Evolutionary conservation across 2,329 filamentous ascomycete genomes (phyloP).

Genomic region (Pleomassaria siparia): DNA sequence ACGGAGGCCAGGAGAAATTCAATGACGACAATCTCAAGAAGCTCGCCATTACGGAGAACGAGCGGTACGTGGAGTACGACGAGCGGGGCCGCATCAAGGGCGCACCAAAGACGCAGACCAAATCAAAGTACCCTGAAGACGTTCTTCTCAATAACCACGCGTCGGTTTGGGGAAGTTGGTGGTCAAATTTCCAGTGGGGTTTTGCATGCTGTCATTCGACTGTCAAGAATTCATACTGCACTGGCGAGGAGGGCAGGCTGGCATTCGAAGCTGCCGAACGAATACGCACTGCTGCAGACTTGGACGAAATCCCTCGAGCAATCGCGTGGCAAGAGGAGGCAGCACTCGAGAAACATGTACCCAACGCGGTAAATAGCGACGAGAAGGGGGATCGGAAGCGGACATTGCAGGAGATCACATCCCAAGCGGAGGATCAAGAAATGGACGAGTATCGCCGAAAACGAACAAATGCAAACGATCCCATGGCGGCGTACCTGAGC

Average conservation of each 20-base stretch:
- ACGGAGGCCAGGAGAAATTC: conserved; percentile 69
- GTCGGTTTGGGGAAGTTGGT: conserved; percentile 96
- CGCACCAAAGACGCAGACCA: conserved; percentile 71
- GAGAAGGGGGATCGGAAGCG: conserved; percentile 65
- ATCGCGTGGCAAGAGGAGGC: conserved; percentile 49
- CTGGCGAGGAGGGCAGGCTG: conserved; percentile 80
- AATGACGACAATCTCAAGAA: conserved; percentile 64
- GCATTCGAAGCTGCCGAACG: conserved; percentile 78
- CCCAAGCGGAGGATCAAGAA: conserved; percentile 73
- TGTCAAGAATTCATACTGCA: conserved; percentile 97
- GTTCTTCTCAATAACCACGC: conserved; percentile 88
- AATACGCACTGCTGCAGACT: conserved; percentile 51
- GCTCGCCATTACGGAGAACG: conserved; percentile 74
- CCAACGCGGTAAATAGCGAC: conserved; percentile 46
- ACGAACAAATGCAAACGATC: conserved; percentile 72
- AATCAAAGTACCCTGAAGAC: conserved; percentile 91
- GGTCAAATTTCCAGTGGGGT: conserved; percentile 92
- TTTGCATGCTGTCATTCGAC: conserved; percentile 93
- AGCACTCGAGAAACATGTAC: conserved; percentile 43
- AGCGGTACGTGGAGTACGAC: conserved; percentile 92
- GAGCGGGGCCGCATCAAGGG: conserved; percentile 88
- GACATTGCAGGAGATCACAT: conserved; percentile 75
- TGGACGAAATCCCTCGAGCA: conserved; percentile 46
- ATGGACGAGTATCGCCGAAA: conserved; percentile 84
- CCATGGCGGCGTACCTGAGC: conserved; percentile 80